phyloP scores from a whole-genome alignment of 345 rosid genomes.

The Eucalyptus fibrosa region DNA sequence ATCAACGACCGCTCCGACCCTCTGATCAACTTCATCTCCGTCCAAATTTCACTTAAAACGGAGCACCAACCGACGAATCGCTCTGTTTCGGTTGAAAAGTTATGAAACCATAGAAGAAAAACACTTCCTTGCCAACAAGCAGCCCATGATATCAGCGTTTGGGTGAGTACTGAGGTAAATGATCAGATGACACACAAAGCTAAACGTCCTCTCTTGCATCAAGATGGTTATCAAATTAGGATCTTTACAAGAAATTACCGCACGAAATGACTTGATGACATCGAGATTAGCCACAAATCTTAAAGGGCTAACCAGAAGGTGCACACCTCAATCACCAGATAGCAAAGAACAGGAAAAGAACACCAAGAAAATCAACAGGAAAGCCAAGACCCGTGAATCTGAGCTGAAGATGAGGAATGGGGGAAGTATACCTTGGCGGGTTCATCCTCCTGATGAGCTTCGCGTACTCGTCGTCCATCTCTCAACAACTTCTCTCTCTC shows the following conservation, averaged over 20 bases:
- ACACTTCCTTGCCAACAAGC: neutral
- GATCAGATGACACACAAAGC: neutral
- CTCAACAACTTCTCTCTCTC: neutral
- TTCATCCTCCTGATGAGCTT: constrained; percentile 38
- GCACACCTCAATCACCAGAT: neutral
- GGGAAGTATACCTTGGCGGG: constrained; percentile 21
- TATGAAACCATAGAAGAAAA: neutral
- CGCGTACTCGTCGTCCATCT: constrained; percentile 37
- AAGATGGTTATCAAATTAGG: neutral
- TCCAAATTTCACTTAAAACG: neutral
- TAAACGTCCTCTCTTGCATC: neutral
- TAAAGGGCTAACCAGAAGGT: neutral
- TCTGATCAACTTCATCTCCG: neutral
- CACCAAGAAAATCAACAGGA: neutral
- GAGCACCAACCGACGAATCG: neutral
- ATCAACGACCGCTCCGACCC: neutral
- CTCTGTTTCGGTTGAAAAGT: neutral
- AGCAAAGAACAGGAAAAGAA: neutral
- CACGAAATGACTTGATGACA: neutral
- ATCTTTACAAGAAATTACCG: neutral
- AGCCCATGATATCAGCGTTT: neutral
- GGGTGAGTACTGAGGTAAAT: neutral
- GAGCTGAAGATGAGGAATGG: neutral
- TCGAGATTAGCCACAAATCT: neutral
- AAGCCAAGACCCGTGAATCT: neutral